Evolutionary conservation across 179 eudicot genomes (phyloP).

Genomic region (Silene vulgaris): DNA sequence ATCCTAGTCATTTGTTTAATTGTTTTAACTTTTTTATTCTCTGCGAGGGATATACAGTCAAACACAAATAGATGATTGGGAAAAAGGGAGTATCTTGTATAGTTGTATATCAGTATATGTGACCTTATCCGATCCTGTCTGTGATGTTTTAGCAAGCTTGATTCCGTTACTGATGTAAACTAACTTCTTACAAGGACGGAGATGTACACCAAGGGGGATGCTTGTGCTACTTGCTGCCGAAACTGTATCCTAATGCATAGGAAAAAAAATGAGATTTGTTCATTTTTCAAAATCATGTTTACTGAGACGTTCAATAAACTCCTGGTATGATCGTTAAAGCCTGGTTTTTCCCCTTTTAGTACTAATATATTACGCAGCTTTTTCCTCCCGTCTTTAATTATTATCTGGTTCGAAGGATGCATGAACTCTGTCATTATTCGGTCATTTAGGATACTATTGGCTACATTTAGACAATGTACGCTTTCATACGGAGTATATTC

Average conservation of each 20-base stretch:
- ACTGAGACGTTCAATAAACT: conserved; percentile 25
- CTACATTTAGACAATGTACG: not conserved
- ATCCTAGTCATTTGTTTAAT: no score
- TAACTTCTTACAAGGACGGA: not conserved
- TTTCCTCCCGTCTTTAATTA: not conserved
- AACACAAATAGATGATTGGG: no score
- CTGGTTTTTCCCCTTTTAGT: not conserved
- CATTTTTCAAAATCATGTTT: conserved; percentile 53
- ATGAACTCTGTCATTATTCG: no score
- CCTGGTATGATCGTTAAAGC: conserved; percentile 23
- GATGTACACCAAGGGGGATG: conserved; percentile 21
- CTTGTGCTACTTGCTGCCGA: conserved; percentile 33
- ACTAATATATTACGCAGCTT: not conserved
- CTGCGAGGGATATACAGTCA: no score
- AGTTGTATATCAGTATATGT: no score
- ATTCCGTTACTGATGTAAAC: conserved; percentile 12
- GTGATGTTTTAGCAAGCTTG: not conserved
- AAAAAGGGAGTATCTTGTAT: no score
- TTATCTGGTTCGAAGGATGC: not conserved
- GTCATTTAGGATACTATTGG: no score
- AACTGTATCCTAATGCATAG: conserved; percentile 37
- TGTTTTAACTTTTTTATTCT: no score
- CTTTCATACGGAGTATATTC: not conserved
- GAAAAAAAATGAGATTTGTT: conserved; percentile 23
- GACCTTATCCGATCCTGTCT: not conserved